A percentile compares a stretch with the other conserved stretches of the same genome.
Conservation (phyloP, 2,329 filamentous ascomycete species). For the Coniochaeta sp. region DNA sequence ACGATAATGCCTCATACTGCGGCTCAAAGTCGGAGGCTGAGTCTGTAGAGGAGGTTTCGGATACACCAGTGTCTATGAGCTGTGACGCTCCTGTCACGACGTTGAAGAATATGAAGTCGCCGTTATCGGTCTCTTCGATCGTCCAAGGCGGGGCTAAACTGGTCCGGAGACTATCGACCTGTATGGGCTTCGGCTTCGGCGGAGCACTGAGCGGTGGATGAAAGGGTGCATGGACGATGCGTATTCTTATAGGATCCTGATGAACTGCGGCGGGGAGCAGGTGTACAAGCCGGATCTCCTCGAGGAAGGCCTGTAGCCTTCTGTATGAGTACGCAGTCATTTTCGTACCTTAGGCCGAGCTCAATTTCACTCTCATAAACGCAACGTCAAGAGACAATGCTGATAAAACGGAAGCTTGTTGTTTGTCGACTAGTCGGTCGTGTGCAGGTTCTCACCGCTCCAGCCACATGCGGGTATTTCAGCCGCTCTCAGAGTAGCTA, state of each 20-base stretch:
- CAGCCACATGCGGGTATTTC: too few species aligned
- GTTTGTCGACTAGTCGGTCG: too few species aligned
- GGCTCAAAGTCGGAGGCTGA: neutral
- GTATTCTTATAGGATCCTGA: neutral
- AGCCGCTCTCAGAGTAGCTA: too few species aligned
- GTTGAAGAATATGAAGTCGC: neutral
- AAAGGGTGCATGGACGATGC: neutral
- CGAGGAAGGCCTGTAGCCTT: neutral
- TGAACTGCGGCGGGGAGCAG: neutral
- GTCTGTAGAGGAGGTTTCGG: neutral
- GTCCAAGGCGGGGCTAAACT: neutral
- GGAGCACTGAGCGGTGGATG: neutral
- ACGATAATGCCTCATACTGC: constrained; percentile 16
- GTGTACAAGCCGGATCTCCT: neutral
- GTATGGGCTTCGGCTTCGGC: neutral
- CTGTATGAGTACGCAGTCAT: neutral
- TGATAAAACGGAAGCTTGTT: too few species aligned
- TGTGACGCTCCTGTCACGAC: neutral
- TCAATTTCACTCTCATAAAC: too few species aligned
- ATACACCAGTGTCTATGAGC: neutral
- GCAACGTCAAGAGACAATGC: too few species aligned
- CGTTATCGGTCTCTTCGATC: neutral
- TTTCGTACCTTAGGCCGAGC: too few species aligned
- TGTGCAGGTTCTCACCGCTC: too few species aligned
- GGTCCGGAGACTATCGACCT: neutral